These are phyloP conservation scores for Globisporangium carolinianum DNA, from an alignment of 352 stramenopile genomes.

Conservation along the genomic window DNA sequence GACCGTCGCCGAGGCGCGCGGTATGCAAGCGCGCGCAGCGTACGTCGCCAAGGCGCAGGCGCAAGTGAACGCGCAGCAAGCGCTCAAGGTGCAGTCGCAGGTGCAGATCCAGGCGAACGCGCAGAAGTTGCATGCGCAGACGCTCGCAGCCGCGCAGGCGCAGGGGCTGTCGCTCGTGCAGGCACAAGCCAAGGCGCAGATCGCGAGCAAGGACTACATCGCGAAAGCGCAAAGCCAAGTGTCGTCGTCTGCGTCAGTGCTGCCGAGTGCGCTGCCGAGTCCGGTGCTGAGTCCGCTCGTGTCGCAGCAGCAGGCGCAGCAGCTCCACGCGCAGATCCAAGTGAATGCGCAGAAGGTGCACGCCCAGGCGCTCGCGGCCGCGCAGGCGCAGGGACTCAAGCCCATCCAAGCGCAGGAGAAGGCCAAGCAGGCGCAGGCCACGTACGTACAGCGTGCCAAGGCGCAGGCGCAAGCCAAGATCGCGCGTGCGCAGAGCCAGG, in stretches of 20 bases:
- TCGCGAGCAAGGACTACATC: constrained; percentile 87
- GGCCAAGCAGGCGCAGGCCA: constrained; percentile 85
- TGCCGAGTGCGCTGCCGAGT: constrained; percentile 46
- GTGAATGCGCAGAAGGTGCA: constrained; percentile 88
- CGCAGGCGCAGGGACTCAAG: constrained; percentile 80
- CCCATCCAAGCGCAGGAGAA: constrained; percentile 85
- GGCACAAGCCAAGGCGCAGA: constrained; percentile 81
- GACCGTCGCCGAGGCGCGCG: constrained; percentile 61
- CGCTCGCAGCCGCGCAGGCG: constrained; percentile 71
- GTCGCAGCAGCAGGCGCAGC: constrained; percentile 77
- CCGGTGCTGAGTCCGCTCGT: constrained; percentile 46
- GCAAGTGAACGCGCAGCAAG: constrained; percentile 79
- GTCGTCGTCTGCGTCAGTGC: constrained; percentile 30
- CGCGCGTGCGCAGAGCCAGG: constrained; percentile 61
- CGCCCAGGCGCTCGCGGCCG: constrained; percentile 78
- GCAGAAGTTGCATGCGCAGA: constrained; percentile 84
- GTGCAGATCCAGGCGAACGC: constrained; percentile 87
- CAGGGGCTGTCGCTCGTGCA: constrained; percentile 82
- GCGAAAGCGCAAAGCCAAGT: constrained; percentile 82
- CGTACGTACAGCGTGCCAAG: constrained; percentile 82
- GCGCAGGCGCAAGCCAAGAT: constrained; percentile 85
- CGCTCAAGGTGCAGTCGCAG: constrained; percentile 80
- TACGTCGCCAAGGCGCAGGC: constrained; percentile 83
- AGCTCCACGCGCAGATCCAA: constrained; percentile 85
- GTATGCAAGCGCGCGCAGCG: constrained; percentile 75